phyloP scores from a whole-genome alignment of 306 rosid genomes.

The Quercus bicolor region DNA sequence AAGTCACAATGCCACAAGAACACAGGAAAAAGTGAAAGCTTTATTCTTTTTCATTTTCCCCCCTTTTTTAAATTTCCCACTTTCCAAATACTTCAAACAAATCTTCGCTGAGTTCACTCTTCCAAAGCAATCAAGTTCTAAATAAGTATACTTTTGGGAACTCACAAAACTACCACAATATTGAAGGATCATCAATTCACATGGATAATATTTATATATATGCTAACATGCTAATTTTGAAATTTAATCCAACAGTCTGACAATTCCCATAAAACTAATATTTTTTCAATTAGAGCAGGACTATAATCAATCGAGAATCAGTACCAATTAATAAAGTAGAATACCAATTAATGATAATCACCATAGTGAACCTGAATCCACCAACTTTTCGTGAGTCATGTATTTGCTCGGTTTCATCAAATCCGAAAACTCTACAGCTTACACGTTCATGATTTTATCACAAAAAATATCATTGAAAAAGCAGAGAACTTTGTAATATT shows the following conservation, averaged over 20 bases:
- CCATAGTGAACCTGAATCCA: not conserved
- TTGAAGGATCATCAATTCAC: not conserved
- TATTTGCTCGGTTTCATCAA: not conserved
- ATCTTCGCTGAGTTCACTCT: not conserved
- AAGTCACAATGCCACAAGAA: not conserved
- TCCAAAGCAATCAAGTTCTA: not conserved
- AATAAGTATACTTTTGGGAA: not conserved
- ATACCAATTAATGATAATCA: not conserved
- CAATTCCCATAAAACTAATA: not conserved
- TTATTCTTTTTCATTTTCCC: not conserved
- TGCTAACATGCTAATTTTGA: not conserved
- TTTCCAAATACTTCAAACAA: not conserved
- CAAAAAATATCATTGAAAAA: constrained; percentile 1
- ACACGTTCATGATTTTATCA: not conserved
- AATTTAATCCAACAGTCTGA: not conserved
- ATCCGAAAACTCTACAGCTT: not conserved
- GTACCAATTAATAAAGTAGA: not conserved
- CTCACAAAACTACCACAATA: not conserved
- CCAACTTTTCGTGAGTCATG: not conserved
- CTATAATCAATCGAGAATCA: not conserved
- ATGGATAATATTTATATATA: not conserved
- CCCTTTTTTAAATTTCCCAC: not conserved
- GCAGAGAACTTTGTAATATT: not conserved
- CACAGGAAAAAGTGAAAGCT: not conserved
- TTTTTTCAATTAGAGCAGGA: not conserved